Conservation (phyloP, 768 basidiomycete species). For the Mycena haematopus region DNA sequence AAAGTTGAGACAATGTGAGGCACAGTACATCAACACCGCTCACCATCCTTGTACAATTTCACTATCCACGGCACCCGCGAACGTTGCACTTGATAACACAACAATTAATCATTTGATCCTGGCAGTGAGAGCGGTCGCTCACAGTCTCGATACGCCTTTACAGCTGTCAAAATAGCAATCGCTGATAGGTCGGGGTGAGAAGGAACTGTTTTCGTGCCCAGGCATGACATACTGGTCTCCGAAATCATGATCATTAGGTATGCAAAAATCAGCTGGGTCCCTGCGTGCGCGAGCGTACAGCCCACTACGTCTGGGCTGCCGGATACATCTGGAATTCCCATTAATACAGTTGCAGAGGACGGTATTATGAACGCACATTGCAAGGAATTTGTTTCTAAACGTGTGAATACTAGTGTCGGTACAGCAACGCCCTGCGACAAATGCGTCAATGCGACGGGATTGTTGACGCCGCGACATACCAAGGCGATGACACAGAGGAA, state of each 20-base stretch:
- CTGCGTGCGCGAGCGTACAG: slow-evolving; percentile 41
- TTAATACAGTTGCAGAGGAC: slow-evolving; percentile 1
- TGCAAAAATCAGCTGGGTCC: slow-evolving; percentile 44
- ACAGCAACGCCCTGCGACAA: slow-evolving; percentile 38
- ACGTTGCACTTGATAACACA: slow-evolving; percentile 37
- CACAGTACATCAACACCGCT: slow-evolving; percentile 2
- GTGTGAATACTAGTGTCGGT: slow-evolving; percentile 39
- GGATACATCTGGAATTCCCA: background rate
- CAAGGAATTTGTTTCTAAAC: slow-evolving; percentile 43
- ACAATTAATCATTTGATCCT: slow-evolving; percentile 5
- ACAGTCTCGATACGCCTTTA: slow-evolving; percentile 48
- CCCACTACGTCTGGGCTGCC: slow-evolving; percentile 32
- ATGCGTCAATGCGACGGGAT: background rate
- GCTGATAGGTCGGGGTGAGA: slow-evolving; percentile 34
- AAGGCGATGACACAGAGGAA: slow-evolving; percentile 37
- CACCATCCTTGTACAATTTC: slow-evolving; percentile 49
- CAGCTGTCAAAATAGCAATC: slow-evolving; percentile 44
- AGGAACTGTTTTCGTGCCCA: background rate
- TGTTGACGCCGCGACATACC: slow-evolving; percentile 22
- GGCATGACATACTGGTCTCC: slow-evolving; percentile 45
- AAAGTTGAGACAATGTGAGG: background rate
- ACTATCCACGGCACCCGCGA: slow-evolving; percentile 44
- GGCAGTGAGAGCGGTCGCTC: slow-evolving; percentile 27
- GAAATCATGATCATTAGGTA: slow-evolving; percentile 46
- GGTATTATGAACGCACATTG: slow-evolving; percentile 35